Percentiles rank a stretch among this genome's conserved stretches.
Evolutionary conservation across 805 yeast species (phyloP).

Genomic region (Wickerhamiella bombiphila): DNA sequence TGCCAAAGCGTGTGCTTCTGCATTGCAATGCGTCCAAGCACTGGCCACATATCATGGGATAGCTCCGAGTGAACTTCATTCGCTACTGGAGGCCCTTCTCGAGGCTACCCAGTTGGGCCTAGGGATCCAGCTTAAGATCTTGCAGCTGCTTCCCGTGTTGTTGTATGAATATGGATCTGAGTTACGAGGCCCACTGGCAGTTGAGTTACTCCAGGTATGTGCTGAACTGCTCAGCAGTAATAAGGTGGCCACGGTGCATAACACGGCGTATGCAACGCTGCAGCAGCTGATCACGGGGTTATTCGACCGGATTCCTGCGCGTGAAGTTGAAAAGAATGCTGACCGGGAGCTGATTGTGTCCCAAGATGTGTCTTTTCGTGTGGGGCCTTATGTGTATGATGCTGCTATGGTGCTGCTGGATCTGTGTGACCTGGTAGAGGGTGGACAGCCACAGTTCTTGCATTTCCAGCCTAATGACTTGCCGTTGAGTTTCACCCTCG

Average conservation of each 20-base stretch:
- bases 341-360: slow-evolving; percentile 5
- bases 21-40: slow-evolving; percentile 56
- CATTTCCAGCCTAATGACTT: slow-evolving; percentile 36
- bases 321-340: slow-evolving; percentile 25
- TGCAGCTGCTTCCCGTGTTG: slow-evolving; percentile 68
- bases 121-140: slow-evolving; percentile 72
- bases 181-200: slow-evolving; percentile 41
- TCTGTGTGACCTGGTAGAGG: slow-evolving; percentile 52
- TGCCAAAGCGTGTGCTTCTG: slow-evolving; percentile 54
- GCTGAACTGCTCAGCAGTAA: slow-evolving; percentile 54
- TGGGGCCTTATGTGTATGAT: slow-evolving; percentile 47
- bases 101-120: slow-evolving; percentile 64
- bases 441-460: slow-evolving; percentile 40
- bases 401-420: slow-evolving; percentile 58
- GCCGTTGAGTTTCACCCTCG: slow-evolving; percentile 59
- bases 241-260: slow-evolving; percentile 61
- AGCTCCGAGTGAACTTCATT: slow-evolving; percentile 35
- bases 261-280: slow-evolving; percentile 86
- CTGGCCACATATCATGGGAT: slow-evolving; percentile 42
- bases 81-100: slow-evolving; percentile 49
- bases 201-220: slow-evolving; percentile 52
- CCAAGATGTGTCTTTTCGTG: slow-evolving; percentile 22
- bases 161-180: slow-evolving; percentile 46
- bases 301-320: slow-evolving; percentile 43
- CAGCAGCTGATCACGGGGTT: slow-evolving; percentile 70